Evolutionary conservation across 2,329 filamentous ascomycete species (phyloP).

Genomic region (Coniosporium tulheliwenetii): DNA sequence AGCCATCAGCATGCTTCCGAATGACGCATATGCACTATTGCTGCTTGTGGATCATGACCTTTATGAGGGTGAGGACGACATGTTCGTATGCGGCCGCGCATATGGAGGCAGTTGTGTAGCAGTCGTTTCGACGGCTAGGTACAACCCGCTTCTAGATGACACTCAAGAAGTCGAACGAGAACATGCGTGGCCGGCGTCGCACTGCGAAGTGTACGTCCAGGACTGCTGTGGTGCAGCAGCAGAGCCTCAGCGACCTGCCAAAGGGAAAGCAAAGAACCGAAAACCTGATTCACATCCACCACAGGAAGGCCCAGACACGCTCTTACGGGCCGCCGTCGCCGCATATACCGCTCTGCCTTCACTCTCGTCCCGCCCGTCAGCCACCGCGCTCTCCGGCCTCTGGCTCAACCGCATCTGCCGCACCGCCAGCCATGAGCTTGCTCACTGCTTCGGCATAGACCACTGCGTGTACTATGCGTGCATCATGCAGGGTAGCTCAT

Average conservation of each 20-base stretch:
- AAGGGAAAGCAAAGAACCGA: too few species aligned
- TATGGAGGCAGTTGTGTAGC: conserved; percentile 49
- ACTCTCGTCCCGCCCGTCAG: too few species aligned
- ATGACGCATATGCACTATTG: conserved; percentile 42
- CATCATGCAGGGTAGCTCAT: too few species aligned
- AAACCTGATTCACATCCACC: too few species aligned
- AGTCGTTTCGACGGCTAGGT: conserved; percentile 46
- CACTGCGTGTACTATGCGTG: too few species aligned
- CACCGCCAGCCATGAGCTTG: too few species aligned
- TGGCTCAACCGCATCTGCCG: too few species aligned
- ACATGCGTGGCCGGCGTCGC: conserved; percentile 50
- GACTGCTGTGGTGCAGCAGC: conserved; percentile 13
- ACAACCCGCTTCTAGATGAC: conserved; percentile 35
- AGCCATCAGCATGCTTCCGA: conserved; percentile 35
- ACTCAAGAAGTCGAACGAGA: conserved; percentile 26
- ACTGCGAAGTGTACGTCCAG: conserved; percentile 39
- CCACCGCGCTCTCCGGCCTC: too few species aligned
- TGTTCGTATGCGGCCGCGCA: conserved; percentile 50
- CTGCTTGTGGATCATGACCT: conserved; percentile 46
- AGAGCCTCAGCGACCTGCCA: conserved; percentile 6
- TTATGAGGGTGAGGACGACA: conserved; percentile 49
- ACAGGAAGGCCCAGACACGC: too few species aligned
- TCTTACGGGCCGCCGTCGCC: too few species aligned
- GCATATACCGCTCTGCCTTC: too few species aligned
- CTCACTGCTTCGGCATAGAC: too few species aligned